phyloP scores from a whole-genome alignment of 2,329 filamentous ascomycete genomes.

The Colletotrichum sp. region DNA sequence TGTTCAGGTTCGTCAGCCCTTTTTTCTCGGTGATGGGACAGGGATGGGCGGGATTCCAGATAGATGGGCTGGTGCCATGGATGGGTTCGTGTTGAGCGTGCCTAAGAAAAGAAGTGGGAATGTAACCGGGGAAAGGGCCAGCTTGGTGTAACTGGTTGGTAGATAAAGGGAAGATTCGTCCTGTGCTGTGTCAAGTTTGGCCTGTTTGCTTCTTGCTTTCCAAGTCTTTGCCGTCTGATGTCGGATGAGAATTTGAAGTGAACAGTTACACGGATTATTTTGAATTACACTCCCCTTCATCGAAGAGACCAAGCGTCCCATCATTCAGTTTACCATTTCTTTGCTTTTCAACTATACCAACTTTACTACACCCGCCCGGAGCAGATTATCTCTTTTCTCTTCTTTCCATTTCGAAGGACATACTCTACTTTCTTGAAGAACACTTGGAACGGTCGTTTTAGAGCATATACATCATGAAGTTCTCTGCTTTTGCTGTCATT shows the following conservation, averaged over 20 bases:
- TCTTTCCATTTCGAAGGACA: neutral
- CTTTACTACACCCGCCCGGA: neutral
- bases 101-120: neutral
- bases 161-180: neutral
- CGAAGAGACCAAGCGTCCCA: neutral
- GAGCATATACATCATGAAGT: neutral
- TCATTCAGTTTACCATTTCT: neutral
- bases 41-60: neutral
- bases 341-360: neutral
- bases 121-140: neutral
- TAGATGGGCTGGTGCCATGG: neutral
- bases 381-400: neutral
- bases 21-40: neutral
- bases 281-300: neutral
- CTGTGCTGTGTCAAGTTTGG: neutral
- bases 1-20: neutral
- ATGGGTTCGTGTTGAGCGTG: neutral
- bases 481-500: conserved; percentile 2
- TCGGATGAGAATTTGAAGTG: neutral
- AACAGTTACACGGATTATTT: neutral
- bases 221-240: neutral
- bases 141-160: neutral
- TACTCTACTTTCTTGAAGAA: neutral
- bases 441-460: neutral
- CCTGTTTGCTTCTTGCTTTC: neutral